Evolutionary conservation across 257 asterid genomes (phyloP).

Genomic region (Solanum piurae): DNA sequence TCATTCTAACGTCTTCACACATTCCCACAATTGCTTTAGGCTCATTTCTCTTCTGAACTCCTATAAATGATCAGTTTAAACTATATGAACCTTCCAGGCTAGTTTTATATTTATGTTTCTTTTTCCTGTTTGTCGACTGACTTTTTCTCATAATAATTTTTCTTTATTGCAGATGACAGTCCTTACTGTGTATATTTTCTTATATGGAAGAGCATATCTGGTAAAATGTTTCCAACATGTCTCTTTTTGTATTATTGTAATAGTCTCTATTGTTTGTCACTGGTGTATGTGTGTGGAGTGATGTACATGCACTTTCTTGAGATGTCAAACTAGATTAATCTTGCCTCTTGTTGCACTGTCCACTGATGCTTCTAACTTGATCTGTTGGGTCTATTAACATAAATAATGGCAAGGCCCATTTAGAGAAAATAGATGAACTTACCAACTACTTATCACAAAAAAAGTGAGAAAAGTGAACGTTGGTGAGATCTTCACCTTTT

Average conservation of each 20-base stretch:
- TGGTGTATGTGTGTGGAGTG: not conserved
- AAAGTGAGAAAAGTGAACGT: not conserved
- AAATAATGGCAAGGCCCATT: not conserved
- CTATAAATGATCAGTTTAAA: not conserved
- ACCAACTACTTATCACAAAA: not conserved
- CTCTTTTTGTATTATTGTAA: not conserved
- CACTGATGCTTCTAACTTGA: not conserved
- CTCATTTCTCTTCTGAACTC: not conserved
- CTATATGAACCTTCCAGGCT: not conserved
- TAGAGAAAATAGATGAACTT: not conserved
- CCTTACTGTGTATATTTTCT: slow-evolving; percentile 78
- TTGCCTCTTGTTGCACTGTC: not conserved
- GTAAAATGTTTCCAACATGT: slow-evolving; percentile 37
- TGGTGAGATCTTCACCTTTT: not conserved
- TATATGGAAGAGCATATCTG: slow-evolving; percentile 95
- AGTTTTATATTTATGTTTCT: not conserved
- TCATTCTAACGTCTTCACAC: not conserved
- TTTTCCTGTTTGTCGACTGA: not conserved
- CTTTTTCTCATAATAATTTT: slow-evolving; percentile 6
- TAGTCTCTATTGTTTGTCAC: not conserved
- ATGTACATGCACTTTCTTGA: not conserved
- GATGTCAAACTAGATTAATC: not conserved
- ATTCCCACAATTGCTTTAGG: not conserved
- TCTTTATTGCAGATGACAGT: slow-evolving; percentile 83
- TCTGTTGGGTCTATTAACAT: not conserved